Conservation (phyloP, 805 yeast genomes). For the Metschnikowia gelsemii region DNA sequence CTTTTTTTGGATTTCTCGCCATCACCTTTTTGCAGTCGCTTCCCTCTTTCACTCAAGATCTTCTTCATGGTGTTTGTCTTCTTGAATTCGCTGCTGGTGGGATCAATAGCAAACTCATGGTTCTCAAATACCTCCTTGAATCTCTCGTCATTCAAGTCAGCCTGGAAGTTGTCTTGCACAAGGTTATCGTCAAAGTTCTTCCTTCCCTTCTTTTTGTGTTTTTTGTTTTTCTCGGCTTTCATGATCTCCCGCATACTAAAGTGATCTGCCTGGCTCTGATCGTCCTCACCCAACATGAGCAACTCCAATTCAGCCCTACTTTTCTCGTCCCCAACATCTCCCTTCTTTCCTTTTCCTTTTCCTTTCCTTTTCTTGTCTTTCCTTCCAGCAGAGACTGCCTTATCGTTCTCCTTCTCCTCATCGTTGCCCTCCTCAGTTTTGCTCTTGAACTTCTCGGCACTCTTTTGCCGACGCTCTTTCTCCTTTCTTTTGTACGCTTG, state of each 20-base stretch:
- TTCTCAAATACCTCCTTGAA: constrained; percentile 80
- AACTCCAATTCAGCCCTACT: constrained; percentile 68
- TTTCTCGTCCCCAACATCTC: constrained; percentile 21
- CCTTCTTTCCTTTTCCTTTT: constrained; percentile 14
- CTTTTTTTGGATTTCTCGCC: constrained; percentile 10
- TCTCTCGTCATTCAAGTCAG: constrained; percentile 80
- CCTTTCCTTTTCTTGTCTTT: constrained; percentile 29
- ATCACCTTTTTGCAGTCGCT: constrained; percentile 35
- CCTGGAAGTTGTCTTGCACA: constrained; percentile 51
- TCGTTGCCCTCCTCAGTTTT: constrained; percentile 52
- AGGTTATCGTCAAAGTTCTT: constrained; percentile 53
- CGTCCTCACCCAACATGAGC: constrained; percentile 61
- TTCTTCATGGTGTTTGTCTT: constrained; percentile 84
- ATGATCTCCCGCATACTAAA: constrained; percentile 77
- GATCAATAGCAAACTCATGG: constrained; percentile 92
- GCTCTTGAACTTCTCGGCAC: constrained; percentile 75
- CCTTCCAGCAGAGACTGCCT: constrained; percentile 13
- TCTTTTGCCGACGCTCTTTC: constrained; percentile 83
- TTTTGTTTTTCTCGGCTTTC: constrained; percentile 68
- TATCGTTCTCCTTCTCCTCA: constrained; percentile 28
- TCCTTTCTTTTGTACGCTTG: constrained; percentile 83
- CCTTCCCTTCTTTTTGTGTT: constrained; percentile 43
- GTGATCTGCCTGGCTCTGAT: constrained; percentile 51
- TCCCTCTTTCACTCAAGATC: constrained; percentile 71
- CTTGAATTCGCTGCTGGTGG: constrained; percentile 86